Evolutionary conservation across 163 green algal species (phyloP), one percentile per base, ranked within the genome.

Genomic region (Scenedesmus sp.): DNA sequence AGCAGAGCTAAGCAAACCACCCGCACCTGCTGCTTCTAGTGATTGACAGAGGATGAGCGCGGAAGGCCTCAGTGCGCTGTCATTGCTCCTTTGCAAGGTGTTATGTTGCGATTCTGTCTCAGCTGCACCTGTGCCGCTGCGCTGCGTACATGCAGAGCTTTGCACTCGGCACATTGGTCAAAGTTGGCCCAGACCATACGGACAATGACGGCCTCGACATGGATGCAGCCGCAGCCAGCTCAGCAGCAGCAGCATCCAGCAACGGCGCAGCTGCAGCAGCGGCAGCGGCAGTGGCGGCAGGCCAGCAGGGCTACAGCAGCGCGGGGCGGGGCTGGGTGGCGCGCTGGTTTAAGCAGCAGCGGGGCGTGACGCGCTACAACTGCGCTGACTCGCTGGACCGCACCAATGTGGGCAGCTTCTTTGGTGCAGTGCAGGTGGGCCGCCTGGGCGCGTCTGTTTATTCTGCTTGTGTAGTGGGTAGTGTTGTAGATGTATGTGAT

Each of bases 391-490:
- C 96, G 1, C 95, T 99, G 90, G 98, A 99, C 94, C 95, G 98
- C 60, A 99, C 98, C 73, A 99, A 99, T 91, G 97, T 99, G 5
- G 98, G 97, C n/a, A 97, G 95, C 86, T 99, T 98, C 93, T 99
- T 99, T 92, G 97, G 94, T 0, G 96, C 96, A 0, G 94, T 97
- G 62, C 96, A 98, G 95, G 96, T 90, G 86, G 10, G 84, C 4
- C 9, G 34, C 34, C 34, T 46, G 66, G 16, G 74, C 20, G 23
- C 10, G 23, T 13, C 10, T n/a, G 13, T 79, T 18, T 16, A 82
- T 82, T 10, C 20, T 82, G 73, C 6, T 83, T 5, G 4, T 55
- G n/a, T 13, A 18, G 26, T 5, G 4, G 16, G n/a, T 13, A 18
- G 26, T 62, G 16, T 86, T 13, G 54, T 56, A 62, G 16, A 26